These are phyloP conservation scores for Seminavis robusta DNA, from an alignment of 108 stramenopile species.

Conservation along the genomic window DNA sequence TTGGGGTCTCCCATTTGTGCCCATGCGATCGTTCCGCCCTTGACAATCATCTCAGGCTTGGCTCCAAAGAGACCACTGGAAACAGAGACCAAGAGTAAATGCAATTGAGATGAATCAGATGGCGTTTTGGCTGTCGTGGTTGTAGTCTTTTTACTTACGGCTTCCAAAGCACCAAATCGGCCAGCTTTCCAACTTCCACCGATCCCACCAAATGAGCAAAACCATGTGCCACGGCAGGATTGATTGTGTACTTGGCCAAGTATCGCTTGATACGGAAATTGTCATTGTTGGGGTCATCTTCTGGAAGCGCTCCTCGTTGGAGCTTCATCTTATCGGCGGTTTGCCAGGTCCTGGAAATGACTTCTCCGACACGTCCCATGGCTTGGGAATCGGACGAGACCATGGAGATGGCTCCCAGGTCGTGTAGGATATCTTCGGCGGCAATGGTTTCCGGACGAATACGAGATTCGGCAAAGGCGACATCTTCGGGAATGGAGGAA, in stretches of 20 bases:
- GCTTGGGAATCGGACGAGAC: slow-evolving; percentile 92
- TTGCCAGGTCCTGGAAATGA: slow-evolving; percentile 97
- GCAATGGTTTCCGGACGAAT: slow-evolving; percentile 98
- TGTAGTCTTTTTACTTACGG: too few relatives aligned
- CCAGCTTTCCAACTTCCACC: slow-evolving; percentile 92
- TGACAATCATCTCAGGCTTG: slow-evolving; percentile 96
- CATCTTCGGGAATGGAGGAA: slow-evolving; percentile 89
- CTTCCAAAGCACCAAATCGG: slow-evolving; percentile 95
- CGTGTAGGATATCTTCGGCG: slow-evolving; percentile 97
- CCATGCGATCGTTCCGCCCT: slow-evolving; percentile 93
- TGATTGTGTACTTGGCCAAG: slow-evolving; percentile 98
- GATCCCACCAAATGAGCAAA: slow-evolving; percentile 91
- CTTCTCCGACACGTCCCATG: slow-evolving; percentile 98
- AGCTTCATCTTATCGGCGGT: slow-evolving; percentile 98
- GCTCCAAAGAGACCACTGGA: slow-evolving; percentile 91
- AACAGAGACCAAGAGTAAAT: too few relatives aligned
- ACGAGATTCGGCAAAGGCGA: slow-evolving; percentile 95
- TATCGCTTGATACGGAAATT: slow-evolving; percentile 93
- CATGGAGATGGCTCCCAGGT: slow-evolving; percentile 95
- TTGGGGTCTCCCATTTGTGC: slow-evolving; percentile 99
- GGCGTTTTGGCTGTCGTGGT: too few relatives aligned
- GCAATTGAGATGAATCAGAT: too few relatives aligned
- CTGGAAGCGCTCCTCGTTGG: slow-evolving; percentile 87
- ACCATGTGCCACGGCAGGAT: slow-evolving; percentile 96
- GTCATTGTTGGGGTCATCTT: slow-evolving; percentile 73